Evolutionary conservation across 2,329 filamentous ascomycete genomes (phyloP).

Genomic region (Trichoderma atroviride): DNA sequence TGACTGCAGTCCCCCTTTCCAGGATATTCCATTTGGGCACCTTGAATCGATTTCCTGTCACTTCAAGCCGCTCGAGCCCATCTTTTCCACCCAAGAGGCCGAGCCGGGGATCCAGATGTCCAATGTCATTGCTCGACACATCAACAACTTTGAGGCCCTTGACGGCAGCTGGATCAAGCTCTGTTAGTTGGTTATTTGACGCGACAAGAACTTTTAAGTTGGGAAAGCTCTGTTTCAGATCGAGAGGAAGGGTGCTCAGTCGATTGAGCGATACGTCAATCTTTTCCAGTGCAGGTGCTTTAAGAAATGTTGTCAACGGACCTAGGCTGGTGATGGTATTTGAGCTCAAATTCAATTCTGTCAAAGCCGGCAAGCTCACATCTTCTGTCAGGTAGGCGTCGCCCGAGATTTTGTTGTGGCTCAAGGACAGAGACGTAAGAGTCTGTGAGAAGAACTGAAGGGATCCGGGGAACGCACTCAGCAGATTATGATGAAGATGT

Average conservation of each 20-base stretch:
- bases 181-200: conserved; percentile 76
- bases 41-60: conserved; percentile 83
- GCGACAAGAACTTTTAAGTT: conserved; percentile 70
- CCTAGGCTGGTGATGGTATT: conserved; percentile 74
- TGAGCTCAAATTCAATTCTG: conserved; percentile 73
- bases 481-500: conserved; percentile 75
- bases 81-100: conserved; percentile 71
- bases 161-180: conserved; percentile 73
- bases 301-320: conserved; percentile 65
- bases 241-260: conserved; percentile 67
- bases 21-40: conserved; percentile 84
- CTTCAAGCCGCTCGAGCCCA: conserved; percentile 68
- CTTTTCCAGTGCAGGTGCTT: conserved; percentile 74
- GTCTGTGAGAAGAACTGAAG: conserved; percentile 72
- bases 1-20: conserved; percentile 83
- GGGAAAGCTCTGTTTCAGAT: conserved; percentile 69
- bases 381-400: conserved; percentile 66
- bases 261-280: conserved; percentile 83
- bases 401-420: conserved; percentile 71
- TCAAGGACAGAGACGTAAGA: conserved; percentile 71
- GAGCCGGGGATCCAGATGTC: conserved; percentile 76
- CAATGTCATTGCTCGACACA: conserved; percentile 82
- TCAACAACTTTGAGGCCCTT: conserved; percentile 76
- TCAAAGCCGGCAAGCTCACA: conserved; percentile 71
- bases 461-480: conserved; percentile 69